Base-by-base conservation (phyloP, 208 protist species). In the Trypanosomatidae sp. region DNA sequence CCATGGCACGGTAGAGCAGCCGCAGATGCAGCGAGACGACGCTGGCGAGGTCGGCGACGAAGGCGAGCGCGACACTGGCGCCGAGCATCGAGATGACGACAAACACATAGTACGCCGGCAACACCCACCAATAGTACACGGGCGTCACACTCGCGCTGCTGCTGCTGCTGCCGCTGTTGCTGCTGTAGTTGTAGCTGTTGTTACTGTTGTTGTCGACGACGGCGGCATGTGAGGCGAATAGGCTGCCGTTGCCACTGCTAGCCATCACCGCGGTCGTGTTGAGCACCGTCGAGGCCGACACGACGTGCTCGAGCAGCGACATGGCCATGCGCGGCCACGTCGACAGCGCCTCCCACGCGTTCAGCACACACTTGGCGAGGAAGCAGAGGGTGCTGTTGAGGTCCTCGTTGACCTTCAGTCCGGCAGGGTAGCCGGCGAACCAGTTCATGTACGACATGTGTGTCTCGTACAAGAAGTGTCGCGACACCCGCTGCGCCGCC, bases 381-480 rank as follows among this genome's bases (percentile, higher is more conserved):
- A 77, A 81, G 51, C 82, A 89, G 25, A 95, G 59, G 6, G 79
- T 78, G 53, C 72, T 72, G 55, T 87, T 88, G 6, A 97, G 55
- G 41, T 96, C 83, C 46, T 86, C 79, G 66, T 97, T 97, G 35
- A 93, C 65, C 67, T 97, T 97, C n/a, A 97, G 65, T 4, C 92
- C 92, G 6, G 83, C 85, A 2, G 92, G 92, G 77, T 84, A 94
- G 27, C 87, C 82, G 41, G 88, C 80, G 49, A 96, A 86, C 92
- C 92, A 97, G 43, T 88, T 58, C 53, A 95, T 75, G 60, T 87
- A 88, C n/a, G 61, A 56, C 38, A 81, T 60, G 68, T 92, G 84
- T 7, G 79, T 21, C 40, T 88, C 77, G 38, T 73, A 81, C 18
- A 92, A 48, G 42, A 71, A 74, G 42, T 67, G 53, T 10, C 71